phyloP scores from a whole-genome alignment of 2,329 filamentous ascomycete genomes.

The Lizonia empirigonia region DNA sequence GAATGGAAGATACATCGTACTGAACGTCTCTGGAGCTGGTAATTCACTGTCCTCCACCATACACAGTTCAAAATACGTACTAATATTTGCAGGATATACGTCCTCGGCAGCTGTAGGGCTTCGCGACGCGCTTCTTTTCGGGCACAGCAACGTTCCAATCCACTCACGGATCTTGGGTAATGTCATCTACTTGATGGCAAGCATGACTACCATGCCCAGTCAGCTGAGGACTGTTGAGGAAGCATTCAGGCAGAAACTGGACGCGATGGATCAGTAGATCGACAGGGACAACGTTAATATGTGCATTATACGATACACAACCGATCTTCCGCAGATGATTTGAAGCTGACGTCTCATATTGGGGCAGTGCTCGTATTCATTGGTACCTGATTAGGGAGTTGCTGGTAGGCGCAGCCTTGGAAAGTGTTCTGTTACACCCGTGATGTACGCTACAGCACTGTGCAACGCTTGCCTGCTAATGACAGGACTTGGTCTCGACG shows the following conservation, averaged over 20 bases:
- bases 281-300: not conserved
- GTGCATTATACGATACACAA: not conserved
- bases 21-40: conserved; percentile 65
- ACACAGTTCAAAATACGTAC: not conserved
- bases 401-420: not conserved
- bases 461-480: not conserved
- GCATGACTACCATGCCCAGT: conserved; percentile 39
- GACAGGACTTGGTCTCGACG: too few relatives aligned
- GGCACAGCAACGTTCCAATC: conserved; percentile 52
- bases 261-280: not conserved
- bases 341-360: not conserved
- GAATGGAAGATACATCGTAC: not conserved
- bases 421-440: conserved; percentile 13
- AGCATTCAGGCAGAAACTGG: conserved; percentile 27
- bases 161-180: conserved; percentile 67
- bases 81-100: conserved; percentile 55
- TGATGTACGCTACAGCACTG: conserved; percentile 2
- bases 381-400: conserved; percentile 4
- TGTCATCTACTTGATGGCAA: conserved; percentile 66
- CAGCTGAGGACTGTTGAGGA: conserved; percentile 29
- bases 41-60: conserved; percentile 21
- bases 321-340: not conserved
- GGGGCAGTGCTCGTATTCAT: not conserved
- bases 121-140: conserved; percentile 56
- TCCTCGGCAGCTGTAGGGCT: conserved; percentile 61